Evolutionary conservation across 1,284 basidiomycete genomes (phyloP).

Genomic region (Meira nashicola): DNA sequence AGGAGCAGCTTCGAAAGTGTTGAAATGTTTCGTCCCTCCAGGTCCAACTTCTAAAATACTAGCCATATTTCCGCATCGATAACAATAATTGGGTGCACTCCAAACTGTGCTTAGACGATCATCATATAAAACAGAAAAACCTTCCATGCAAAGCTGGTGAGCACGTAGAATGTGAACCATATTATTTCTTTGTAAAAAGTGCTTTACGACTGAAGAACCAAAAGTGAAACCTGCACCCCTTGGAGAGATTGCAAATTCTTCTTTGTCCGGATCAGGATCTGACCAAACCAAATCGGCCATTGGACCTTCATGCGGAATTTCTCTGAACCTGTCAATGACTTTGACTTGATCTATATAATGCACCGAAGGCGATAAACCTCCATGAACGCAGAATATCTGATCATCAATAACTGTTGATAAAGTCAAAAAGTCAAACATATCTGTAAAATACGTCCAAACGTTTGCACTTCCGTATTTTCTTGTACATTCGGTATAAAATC

Average conservation of each 20-base stretch:
- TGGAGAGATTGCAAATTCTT: slow-evolving; percentile 97
- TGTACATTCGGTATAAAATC: slow-evolving; percentile 97
- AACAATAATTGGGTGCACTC: slow-evolving; percentile 98
- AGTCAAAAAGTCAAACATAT: slow-evolving; percentile 99
- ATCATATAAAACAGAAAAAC: slow-evolving; percentile 89
- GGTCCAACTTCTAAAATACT: slow-evolving; percentile 94
- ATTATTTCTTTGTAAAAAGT: slow-evolving; percentile 81
- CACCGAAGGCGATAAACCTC: slow-evolving; percentile 91
- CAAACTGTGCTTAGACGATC: slow-evolving; percentile 94
- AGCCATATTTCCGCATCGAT: slow-evolving; percentile 94
- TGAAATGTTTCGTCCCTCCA: slow-evolving; percentile 83
- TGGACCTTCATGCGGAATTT: slow-evolving; percentile 98
- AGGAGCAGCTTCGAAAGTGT: slow-evolving; percentile 96
- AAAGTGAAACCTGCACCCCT: slow-evolving; percentile 98
- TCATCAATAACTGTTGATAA: slow-evolving; percentile 97
- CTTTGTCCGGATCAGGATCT: slow-evolving; percentile 97
- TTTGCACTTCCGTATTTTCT: slow-evolving; percentile 85
- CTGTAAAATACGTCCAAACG: slow-evolving; percentile 99
- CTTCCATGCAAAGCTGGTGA: slow-evolving; percentile 99
- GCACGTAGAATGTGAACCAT: slow-evolving; percentile 97
- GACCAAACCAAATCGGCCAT: slow-evolving; percentile 99
- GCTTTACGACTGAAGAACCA: slow-evolving; percentile 95
- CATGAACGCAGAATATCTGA: slow-evolving; percentile 98
- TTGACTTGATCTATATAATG: slow-evolving; percentile 99
- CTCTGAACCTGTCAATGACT: slow-evolving; percentile 97